Conservation (phyloP, 2,329 filamentous ascomycete species). For the Xylariaceae sp. region DNA sequence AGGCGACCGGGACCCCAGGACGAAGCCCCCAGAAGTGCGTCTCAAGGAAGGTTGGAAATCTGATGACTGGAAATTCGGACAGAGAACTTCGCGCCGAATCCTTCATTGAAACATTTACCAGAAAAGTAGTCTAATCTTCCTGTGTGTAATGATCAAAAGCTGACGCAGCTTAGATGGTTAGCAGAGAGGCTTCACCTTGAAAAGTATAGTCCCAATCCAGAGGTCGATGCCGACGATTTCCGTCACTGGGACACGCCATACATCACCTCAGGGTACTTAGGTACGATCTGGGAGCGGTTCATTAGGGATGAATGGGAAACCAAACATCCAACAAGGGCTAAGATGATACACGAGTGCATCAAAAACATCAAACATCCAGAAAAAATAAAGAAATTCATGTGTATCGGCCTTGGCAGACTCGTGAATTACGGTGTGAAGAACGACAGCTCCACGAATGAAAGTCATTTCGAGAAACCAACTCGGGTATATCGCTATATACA, state of each 20-base stretch:
- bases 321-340: neutral
- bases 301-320: neutral
- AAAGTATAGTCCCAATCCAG: no score
- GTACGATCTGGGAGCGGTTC: neutral
- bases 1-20: neutral
- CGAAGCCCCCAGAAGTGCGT: no score
- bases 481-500: no score
- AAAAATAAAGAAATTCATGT: neutral
- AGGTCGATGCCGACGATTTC: no score
- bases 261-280: neutral
- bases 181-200: neutral
- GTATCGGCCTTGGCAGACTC: neutral
- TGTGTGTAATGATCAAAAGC: neutral
- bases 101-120: neutral
- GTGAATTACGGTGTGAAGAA: neutral
- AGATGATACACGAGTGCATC: neutral
- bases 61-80: no score
- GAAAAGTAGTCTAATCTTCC: neutral
- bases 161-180: neutral
- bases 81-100: neutral
- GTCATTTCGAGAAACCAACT: no score
- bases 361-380: neutral
- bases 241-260: neutral
- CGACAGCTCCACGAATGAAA: no score
- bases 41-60: no score